Base-by-base conservation (phyloP, 176 grass and related monocot genomes). In the Lolium perenne region DNA sequence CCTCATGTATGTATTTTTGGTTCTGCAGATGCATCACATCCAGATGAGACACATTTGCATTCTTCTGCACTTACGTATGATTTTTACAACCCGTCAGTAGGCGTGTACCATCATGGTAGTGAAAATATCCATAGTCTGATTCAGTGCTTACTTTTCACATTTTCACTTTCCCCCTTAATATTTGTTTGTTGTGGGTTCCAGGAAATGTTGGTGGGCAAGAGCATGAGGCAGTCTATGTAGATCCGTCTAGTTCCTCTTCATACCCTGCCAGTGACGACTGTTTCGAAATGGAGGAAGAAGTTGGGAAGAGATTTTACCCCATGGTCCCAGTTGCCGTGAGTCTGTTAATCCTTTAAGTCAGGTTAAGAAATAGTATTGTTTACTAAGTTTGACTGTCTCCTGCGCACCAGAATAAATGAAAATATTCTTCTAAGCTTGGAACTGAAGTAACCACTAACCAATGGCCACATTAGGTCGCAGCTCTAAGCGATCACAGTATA, bases 261-360 rank as follows among this genome's bases (percentile, higher is more conserved):
- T 90, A 81, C 81, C 68, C 88, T 46, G 46, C 17, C 3, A 74
- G 78, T n/a, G 86, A 95, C 59, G 88, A 90, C 50, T 88, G 76
- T 87, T 83, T 66, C 29, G 88, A 84, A 63, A 95, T 98, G 86
- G 93, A 98, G 60, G 94, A 88, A 81, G 94, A 99, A 93, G 92
- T 96, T 84, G 90, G 87, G 43, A 92, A 91, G 86, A 86, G 94
- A 77, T 89, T 96, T 70, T 94, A 94, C 86, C 82, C 88, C 38
- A 99, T 99, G 97, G 94, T 94, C 60, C 89, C 92, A 49, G 91
- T 96, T 88, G 90, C 88, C 6, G 97, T 99, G 77, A 99, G 97
- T 99, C 40, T 88, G 50, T 45, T 81, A 43, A 90, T 70, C 76
- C 80, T 81, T 71, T 79, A 86, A 86, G 48, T 74, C 66, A 79